Evolutionary conservation across 768 basidiomycete genomes (phyloP), one percentile per base, ranked within the genome.

Genomic region (Naematelia aurantialba): DNA sequence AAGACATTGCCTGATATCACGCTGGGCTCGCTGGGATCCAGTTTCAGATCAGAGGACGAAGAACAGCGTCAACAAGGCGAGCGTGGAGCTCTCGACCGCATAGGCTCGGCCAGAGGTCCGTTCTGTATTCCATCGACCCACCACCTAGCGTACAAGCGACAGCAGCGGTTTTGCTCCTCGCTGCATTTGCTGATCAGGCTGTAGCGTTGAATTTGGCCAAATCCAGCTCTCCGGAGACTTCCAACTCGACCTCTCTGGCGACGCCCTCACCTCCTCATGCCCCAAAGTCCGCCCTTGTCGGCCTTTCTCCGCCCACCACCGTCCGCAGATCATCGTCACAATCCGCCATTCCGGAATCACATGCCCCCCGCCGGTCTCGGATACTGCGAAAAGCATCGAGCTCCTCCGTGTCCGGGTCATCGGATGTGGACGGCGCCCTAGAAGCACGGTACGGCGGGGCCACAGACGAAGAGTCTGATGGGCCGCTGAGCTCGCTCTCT

Each of bases 1-100:
- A 66, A 66, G 62, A 73, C 72, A 1, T 44, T 73, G 42, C 72
- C 69, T 21, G 72, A 73, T 50, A 66, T 73, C 12, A 67, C 72
- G 2, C 63, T 73, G 3, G 72, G 67, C 27, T 70, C 69, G 3
- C 45, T 73, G 1, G 72, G 69, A 12, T 73, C 72, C 12, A 68
- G 66, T 31, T 73, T 73, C 59, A 46, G 67, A 31, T 70, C 69
- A 22, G 69, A 70, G 12, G 69, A 73, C 19, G 66, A 69, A 30
- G 67, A 69, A n/a, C 59, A 52, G 54, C 29, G 58, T n/a, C 46
- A 56, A 10, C 34, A 19, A 19, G 47, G 51, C 26, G 45, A 24
- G 14, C 42, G 49, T 29, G 49, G 60, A 29, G 44, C 51, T 34
- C 55, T 52, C 19, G 47, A 51, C 12, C 27, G 63, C 42, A 19